phyloP scores from a whole-genome alignment of 257 asterid species.

The Solanum clarkiae region DNA sequence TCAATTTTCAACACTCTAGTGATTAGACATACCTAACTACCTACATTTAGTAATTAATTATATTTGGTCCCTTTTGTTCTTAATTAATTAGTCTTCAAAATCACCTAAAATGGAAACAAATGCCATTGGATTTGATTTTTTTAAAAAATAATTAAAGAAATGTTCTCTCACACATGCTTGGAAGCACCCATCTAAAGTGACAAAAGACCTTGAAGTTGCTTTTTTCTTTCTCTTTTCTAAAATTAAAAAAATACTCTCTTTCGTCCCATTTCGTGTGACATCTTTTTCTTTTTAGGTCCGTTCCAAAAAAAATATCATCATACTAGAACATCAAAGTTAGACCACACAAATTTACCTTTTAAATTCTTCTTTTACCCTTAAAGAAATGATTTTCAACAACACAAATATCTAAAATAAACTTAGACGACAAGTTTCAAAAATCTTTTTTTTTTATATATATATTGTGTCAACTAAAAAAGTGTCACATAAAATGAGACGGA shows the following conservation, averaged over 20 bases:
- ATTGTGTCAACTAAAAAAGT: too few relatives aligned
- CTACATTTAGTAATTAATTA: neutral
- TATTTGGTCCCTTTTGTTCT: neutral
- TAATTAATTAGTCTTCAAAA: neutral
- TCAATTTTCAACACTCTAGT: neutral
- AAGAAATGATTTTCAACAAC: too few relatives aligned
- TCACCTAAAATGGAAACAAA: neutral
- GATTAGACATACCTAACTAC: slow-evolving; percentile 15
- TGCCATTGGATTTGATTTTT: neutral
- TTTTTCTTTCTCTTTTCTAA: neutral
- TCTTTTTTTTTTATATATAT: too few relatives aligned
- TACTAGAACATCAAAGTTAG: too few relatives aligned
- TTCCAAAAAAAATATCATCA: too few relatives aligned
- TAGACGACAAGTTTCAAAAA: too few relatives aligned
- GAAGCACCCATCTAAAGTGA: neutral
- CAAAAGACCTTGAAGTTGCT: neutral
- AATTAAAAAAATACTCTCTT: neutral
- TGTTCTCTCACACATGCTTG: neutral
- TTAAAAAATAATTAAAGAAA: neutral
- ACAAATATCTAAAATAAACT: too few relatives aligned
- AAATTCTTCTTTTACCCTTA: too few relatives aligned
- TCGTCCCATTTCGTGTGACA: too few relatives aligned
- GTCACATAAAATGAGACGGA: too few relatives aligned
- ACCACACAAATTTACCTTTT: too few relatives aligned
- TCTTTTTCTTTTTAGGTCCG: too few relatives aligned